Base-by-base conservation (phyloP, 2,329 filamentous ascomycete species). In the Botryosphaeria agaves region DNA sequence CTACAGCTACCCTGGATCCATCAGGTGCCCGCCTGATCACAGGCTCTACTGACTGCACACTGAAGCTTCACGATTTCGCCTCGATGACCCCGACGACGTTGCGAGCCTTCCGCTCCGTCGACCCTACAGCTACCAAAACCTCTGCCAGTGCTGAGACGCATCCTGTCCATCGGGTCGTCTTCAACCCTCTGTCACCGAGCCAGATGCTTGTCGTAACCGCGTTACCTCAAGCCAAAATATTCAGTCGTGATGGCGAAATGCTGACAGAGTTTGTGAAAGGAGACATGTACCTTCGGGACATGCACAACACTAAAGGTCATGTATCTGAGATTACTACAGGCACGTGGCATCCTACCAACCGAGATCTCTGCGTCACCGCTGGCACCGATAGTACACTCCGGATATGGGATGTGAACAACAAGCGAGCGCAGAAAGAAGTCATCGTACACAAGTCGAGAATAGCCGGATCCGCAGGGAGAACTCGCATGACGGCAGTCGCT, bases 221-320 rank as follows among this genome's bases (percentile, higher is more conserved):
- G 5, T 81, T 87, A 24, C 76, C 87, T 2, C 87, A 95, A 51
- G 82, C 87, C 8, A 85, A 84, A 51, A 74, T 98, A 15, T 66
- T 95, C 51, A 81, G 72, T 43, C 74, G 89, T 45, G 87, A 98
- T 57, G 89, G 89, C 23, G 82, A 91, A 26, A 66, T 79, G 5
- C 44, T 91, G 29, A 76, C 77, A 1, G 84, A 94, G 47, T 95
- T 93, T 40, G 77, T 84, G 41, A 98, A 98, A 56, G 89, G 89
- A 27, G 89, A 98, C 50, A 95, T 95, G 85, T 98, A 98, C 46
- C 59, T 98, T 40, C 71, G 87, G 32, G 89, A 98, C 51, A 91
- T 95, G 78, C 72, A 94, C 55, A 85, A 95, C 50, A 98, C 89
- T 4, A 95, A 94, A 51, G 89, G 89, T 1, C 89, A 98, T 54